phyloP scores from a whole-genome alignment of 2,329 filamentous ascomycete genomes.

The Neocatenulostroma microsporum region DNA sequence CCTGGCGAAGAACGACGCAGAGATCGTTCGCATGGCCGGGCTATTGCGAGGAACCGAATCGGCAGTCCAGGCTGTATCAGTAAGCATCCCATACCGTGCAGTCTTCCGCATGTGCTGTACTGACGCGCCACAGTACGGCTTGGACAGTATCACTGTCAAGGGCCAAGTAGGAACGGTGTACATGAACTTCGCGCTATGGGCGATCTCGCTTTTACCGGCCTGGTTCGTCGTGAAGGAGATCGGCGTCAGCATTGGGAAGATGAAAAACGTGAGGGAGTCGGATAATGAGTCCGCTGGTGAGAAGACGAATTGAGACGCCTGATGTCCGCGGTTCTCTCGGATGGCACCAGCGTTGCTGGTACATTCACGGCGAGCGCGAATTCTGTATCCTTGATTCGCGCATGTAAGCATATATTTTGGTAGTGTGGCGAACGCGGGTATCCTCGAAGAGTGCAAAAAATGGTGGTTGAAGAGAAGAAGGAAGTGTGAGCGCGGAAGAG shows the following conservation, averaged over 20 bases:
- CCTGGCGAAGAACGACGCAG: constrained; percentile 52
- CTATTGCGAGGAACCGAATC: constrained; percentile 63
- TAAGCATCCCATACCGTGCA: constrained; percentile 25
- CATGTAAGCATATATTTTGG: too few species aligned
- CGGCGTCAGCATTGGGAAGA: constrained; percentile 29
- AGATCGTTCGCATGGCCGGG: constrained; percentile 61
- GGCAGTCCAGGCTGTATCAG: constrained; percentile 62
- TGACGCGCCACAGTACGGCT: constrained; percentile 48
- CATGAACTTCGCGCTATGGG: constrained; percentile 64
- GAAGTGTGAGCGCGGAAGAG: too few species aligned
- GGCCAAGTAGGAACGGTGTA: constrained; percentile 60
- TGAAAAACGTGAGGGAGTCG: constrained; percentile 8
- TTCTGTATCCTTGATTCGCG: too few species aligned
- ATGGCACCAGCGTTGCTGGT: too few species aligned
- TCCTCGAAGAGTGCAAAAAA: too few species aligned
- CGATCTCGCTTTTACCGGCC: constrained; percentile 53
- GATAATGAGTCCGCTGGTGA: background rate
- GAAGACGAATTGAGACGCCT: too few species aligned
- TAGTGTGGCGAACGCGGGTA: too few species aligned
- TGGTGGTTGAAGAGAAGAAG: too few species aligned
- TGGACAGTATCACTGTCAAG: constrained; percentile 55
- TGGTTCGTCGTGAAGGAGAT: constrained; percentile 59
- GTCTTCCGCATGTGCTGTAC: background rate
- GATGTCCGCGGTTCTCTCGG: too few species aligned
- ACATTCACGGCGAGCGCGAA: too few species aligned